Evolutionary conservation across 2,329 filamentous ascomycete genomes (phyloP).

Genomic region (Xylariaceae sp.): DNA sequence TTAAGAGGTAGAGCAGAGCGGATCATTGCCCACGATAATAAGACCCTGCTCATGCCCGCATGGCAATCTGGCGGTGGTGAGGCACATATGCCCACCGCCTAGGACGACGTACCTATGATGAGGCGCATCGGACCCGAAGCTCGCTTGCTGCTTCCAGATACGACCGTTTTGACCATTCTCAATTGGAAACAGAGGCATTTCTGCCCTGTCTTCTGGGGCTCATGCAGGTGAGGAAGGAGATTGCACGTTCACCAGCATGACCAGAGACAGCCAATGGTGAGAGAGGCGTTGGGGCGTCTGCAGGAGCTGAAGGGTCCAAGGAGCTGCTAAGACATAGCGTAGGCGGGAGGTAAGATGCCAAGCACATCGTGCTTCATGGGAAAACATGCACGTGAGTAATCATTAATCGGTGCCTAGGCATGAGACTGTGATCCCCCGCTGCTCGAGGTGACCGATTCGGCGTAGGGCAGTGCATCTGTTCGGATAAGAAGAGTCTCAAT

Average conservation of each 20-base stretch:
- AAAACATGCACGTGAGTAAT: too few relatives aligned
- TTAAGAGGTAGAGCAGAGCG: constrained; percentile 10
- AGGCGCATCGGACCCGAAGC: background rate
- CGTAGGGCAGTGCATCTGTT: too few relatives aligned
- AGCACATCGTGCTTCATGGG: too few relatives aligned
- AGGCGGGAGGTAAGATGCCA: background rate
- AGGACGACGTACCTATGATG: constrained; percentile 1
- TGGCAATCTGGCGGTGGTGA: constrained; percentile 11
- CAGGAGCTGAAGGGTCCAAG: constrained; percentile 35
- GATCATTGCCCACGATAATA: background rate
- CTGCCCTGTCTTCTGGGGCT: too few relatives aligned
- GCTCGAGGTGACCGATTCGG: too few relatives aligned
- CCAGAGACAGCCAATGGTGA: constrained; percentile 25
- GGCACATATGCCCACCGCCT: constrained; percentile 15
- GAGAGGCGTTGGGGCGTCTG: constrained; percentile 25
- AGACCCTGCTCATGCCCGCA: constrained; percentile 4
- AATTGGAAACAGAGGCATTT: background rate
- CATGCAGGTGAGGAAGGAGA: constrained; percentile 16
- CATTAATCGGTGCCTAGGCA: too few relatives aligned
- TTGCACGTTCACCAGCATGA: constrained; percentile 25
- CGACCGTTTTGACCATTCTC: background rate
- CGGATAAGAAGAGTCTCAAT: too few relatives aligned
- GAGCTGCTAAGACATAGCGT: constrained; percentile 22
- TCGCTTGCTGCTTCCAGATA: constrained; percentile 9
- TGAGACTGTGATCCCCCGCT: too few relatives aligned